These are phyloP conservation scores for Phytophthora boehmeriae DNA, from an alignment of 352 stramenopile species.

Conservation along the genomic window DNA sequence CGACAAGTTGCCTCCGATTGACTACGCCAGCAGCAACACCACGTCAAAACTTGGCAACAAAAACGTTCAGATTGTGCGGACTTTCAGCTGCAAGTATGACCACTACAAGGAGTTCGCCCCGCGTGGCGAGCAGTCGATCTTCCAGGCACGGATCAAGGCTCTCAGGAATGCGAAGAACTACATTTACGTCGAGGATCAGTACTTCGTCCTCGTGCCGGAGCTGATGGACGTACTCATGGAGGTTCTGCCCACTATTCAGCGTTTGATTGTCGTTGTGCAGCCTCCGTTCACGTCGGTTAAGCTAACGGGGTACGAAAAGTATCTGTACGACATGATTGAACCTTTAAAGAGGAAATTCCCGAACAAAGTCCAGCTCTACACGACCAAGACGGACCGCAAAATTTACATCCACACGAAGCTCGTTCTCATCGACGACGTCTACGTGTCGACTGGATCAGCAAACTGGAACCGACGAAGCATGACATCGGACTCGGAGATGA, in stretches of 20 bases:
- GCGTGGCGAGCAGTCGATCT: constrained; percentile 46
- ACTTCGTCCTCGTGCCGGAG: constrained; percentile 44
- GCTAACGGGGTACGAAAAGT: constrained; percentile 36
- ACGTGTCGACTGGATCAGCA: constrained; percentile 71
- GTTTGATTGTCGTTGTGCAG: constrained; percentile 45
- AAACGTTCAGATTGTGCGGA: constrained; percentile 62
- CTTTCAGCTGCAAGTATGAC: constrained; percentile 59
- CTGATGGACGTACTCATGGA: constrained; percentile 39
- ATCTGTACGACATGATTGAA: constrained; percentile 44
- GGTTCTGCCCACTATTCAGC: constrained; percentile 39
- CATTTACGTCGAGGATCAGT: constrained; percentile 39
- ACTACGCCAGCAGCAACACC: constrained; percentile 15
- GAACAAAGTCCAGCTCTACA: constrained; percentile 48
- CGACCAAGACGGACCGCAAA: constrained; percentile 25
- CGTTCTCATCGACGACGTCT: constrained; percentile 75
- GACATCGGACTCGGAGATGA: constrained; percentile 51
- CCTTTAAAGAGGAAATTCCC: constrained; percentile 44
- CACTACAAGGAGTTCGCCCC: constrained; percentile 62
- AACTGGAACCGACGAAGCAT: constrained; percentile 90
- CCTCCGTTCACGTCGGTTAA: constrained; percentile 17
- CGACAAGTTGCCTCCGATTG: constrained; percentile 11
- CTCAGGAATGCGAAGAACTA: constrained; percentile 51
- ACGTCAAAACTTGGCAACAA: constrained; percentile 18
- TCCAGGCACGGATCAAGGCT: constrained; percentile 46
- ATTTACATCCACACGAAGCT: constrained; percentile 74